phyloP scores from a whole-genome alignment of 371 early-diverging fungal genomes.

The Smittium culicis region DNA sequence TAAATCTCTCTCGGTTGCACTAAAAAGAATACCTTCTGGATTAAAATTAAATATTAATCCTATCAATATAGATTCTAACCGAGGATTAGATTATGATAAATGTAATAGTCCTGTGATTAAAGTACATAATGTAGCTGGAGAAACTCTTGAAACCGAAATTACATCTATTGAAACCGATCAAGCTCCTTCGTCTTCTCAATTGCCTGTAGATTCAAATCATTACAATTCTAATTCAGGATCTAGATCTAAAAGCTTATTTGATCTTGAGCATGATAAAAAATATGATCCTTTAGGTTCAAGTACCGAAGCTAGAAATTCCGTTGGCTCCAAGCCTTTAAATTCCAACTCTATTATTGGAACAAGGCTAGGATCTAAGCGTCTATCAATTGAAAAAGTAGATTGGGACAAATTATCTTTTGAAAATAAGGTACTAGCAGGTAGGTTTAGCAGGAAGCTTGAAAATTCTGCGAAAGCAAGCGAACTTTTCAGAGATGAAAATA shows the following conservation, averaged over 20 bases:
- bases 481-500: background rate
- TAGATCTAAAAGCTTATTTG: background rate
- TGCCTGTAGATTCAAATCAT: background rate
- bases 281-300: background rate
- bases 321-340: background rate
- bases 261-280: background rate
- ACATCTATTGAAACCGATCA: background rate
- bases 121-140: background rate
- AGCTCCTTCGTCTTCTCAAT: background rate
- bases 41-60: background rate
- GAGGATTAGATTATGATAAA: background rate
- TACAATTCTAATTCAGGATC: background rate
- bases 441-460: conserved; percentile 7
- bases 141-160: background rate
- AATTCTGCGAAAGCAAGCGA: conserved; percentile 2
- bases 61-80: background rate
- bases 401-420: conserved; percentile 3
- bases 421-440: background rate
- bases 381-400: background rate
- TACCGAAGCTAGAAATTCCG: too few relatives aligned
- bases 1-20: background rate
- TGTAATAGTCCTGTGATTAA: background rate
- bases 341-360: background rate
- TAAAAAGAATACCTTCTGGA: background rate
- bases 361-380: background rate